Percentiles rank a stretch among this genome's conserved stretches.
Evolutionary conservation across 1,139 yeast genomes (phyloP).

Genomic region (Yamadazyma triangularis): DNA sequence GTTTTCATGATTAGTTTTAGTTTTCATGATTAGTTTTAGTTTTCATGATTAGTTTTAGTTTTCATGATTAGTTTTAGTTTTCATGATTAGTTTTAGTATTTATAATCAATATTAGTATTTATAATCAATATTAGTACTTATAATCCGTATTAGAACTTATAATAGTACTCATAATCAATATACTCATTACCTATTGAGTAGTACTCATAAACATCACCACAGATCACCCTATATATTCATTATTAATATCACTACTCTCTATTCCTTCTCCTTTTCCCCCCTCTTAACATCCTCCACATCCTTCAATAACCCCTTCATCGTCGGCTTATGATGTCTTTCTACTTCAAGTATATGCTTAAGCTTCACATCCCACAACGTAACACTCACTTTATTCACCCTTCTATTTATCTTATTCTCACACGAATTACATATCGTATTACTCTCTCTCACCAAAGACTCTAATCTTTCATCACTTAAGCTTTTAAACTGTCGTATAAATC

Average conservation of each 20-base stretch:
- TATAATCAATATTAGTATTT: too few species aligned
- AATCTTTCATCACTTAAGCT: constrained; percentile 16
- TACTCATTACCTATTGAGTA: constrained; percentile 8
- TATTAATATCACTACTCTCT: too few species aligned
- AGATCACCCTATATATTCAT: too few species aligned
- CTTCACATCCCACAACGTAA: constrained; percentile 35
- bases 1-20: too few species aligned
- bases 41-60: too few species aligned
- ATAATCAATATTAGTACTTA: too few species aligned
- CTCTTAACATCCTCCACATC: constrained; percentile 17
- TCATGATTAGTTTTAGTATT: too few species aligned
- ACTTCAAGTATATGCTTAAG: constrained; percentile 36
- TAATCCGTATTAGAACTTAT: too few species aligned
- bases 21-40: too few species aligned
- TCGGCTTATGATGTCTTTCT: constrained; percentile 39
- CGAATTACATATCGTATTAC: constrained; percentile 11
- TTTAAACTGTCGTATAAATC: constrained; percentile 25
- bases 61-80: too few species aligned
- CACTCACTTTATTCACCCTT: constrained; percentile 37
- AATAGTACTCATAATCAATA: too few species aligned
- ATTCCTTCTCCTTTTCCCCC: neutral
- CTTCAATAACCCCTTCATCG: constrained; percentile 21
- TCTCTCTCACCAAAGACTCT: constrained; percentile 13
- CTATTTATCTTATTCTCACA: constrained; percentile 23
- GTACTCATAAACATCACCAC: too few species aligned